Conservation (phyloP, 495 filamentous ascomycete genomes). For the Diplogelasinospora grovesii region DNA sequence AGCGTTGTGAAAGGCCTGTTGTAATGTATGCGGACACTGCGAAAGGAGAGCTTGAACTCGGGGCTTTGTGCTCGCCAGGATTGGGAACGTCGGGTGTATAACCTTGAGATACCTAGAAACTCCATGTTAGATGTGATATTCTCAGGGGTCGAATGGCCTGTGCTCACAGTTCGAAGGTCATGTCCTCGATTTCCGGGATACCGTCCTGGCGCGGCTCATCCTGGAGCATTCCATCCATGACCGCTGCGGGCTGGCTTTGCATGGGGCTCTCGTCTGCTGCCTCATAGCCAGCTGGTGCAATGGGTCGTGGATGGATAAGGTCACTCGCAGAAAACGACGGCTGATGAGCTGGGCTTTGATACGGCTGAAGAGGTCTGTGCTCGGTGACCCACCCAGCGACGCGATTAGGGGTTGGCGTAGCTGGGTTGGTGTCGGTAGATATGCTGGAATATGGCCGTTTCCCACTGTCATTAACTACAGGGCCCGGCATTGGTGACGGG, state of each 20-base stretch:
- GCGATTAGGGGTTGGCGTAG: constrained; percentile 26
- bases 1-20: constrained; percentile 66
- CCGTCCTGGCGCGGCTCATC: constrained; percentile 5
- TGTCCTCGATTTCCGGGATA: constrained; percentile 35
- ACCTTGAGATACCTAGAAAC: constrained; percentile 56
- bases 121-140: neutral
- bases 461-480: constrained; percentile 35
- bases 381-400: constrained; percentile 29
- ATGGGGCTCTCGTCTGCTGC: constrained; percentile 10
- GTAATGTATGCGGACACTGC: constrained; percentile 52
- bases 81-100: constrained; percentile 68
- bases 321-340: constrained; percentile 36
- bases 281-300: constrained; percentile 22
- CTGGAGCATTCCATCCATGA: neutral
- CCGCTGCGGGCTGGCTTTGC: constrained; percentile 23
- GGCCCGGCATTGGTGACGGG: constrained; percentile 20
- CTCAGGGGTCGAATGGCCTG: too few relatives aligned
- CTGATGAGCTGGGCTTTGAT: constrained; percentile 22
- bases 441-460: constrained; percentile 44
- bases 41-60: constrained; percentile 55
- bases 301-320: constrained; percentile 22
- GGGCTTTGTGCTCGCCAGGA: constrained; percentile 61
- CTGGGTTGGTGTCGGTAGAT: constrained; percentile 32
- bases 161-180: constrained; percentile 43
- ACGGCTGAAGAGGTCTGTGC: constrained; percentile 35